These are phyloP conservation scores for Trichoderma afroharzianum DNA, from an alignment of 2,329 filamentous ascomycete genomes.

Conservation along the genomic window DNA sequence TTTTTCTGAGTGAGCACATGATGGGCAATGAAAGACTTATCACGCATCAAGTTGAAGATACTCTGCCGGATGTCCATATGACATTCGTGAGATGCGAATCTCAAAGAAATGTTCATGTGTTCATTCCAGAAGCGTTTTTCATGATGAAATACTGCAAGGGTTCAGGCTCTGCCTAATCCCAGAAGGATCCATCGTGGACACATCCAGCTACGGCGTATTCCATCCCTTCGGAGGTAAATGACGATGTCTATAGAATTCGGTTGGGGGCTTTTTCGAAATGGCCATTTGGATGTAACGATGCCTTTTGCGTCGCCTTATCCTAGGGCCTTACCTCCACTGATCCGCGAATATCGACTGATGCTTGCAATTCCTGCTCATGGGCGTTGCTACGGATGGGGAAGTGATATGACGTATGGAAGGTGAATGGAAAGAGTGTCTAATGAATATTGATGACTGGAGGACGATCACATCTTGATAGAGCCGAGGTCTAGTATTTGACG, in stretches of 20 bases:
- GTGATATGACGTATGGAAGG: conserved; percentile 7
- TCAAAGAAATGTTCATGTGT: too few relatives aligned
- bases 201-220: background rate
- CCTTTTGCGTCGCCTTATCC: background rate
- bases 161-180: too few relatives aligned
- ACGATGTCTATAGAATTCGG: background rate
- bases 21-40: conserved; percentile 16
- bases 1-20: conserved; percentile 40
- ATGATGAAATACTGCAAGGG: too few relatives aligned
- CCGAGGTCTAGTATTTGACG: background rate
- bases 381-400: background rate
- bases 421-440: background rate
- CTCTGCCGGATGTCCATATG: too few relatives aligned
- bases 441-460: background rate
- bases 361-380: background rate
- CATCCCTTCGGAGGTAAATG: conserved; percentile 24
- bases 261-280: background rate
- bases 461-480: background rate
- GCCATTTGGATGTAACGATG: background rate
- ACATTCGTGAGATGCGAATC: too few relatives aligned
- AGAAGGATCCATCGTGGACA: background rate
- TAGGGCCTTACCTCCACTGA: background rate
- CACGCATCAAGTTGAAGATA: too few relatives aligned
- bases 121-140: too few relatives aligned
- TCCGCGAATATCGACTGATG: conserved; percentile 10